Conservation (phyloP, 202 grass and related monocot species). For the Setaria italica region DNA sequence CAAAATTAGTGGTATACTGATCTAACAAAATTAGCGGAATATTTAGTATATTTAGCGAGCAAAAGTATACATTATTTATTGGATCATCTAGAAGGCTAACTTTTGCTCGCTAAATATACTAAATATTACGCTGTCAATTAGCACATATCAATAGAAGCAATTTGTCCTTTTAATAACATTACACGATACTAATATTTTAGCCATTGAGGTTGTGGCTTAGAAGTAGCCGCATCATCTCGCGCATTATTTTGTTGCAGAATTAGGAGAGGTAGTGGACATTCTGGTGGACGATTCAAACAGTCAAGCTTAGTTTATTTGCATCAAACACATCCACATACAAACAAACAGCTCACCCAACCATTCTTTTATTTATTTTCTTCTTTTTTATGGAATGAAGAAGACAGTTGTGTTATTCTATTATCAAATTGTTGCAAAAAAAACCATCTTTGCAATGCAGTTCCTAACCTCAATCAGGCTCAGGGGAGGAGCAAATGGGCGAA, state of each 20-base stretch:
- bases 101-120: neutral
- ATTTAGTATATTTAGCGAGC: too few species aligned
- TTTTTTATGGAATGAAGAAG: neutral
- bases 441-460: neutral
- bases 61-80: too few species aligned
- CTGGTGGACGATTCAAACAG: conserved; percentile 26
- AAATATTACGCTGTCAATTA: conserved; percentile 15
- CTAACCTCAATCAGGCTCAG: neutral
- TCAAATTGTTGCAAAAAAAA: neutral
- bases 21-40: neutral
- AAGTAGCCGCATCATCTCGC: conserved; percentile 40
- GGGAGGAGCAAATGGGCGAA: neutral
- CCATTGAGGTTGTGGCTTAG: conserved; percentile 43
- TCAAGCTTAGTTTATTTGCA: conserved; percentile 20
- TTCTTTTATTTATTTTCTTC: neutral
- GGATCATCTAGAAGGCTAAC: neutral
- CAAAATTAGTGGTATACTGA: neutral
- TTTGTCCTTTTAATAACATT: conserved; percentile 30
- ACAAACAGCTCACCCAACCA: conserved; percentile 13
- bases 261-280: conserved; percentile 36
- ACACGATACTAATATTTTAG: conserved; percentile 35
- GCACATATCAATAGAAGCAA: neutral
- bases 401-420: neutral
- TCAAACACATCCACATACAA: conserved; percentile 1
- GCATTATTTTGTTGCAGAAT: conserved; percentile 31